phyloP scores from a whole-genome alignment of 352 stramenopile genomes.

The Globisporangium alternatum region DNA sequence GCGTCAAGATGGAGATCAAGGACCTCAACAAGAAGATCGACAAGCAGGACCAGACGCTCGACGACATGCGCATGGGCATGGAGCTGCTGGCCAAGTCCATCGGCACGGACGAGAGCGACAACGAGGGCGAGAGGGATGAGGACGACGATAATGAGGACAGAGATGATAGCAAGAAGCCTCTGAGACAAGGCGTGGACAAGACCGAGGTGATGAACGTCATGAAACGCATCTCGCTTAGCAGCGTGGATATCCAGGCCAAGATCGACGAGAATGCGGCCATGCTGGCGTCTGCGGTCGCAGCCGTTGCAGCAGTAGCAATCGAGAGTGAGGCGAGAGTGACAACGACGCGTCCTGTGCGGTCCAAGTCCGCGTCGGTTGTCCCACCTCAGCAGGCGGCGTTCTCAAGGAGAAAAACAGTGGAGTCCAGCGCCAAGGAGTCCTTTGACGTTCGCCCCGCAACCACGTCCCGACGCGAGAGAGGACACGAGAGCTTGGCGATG shows the following conservation, averaged over 20 bases:
- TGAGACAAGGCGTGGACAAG: background rate
- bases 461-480: background rate
- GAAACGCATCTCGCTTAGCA: conserved; percentile 15
- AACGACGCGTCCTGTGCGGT: background rate
- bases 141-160: background rate
- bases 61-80: conserved; percentile 55
- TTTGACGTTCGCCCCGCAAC: background rate
- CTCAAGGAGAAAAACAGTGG: conserved; percentile 8
- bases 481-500: background rate
- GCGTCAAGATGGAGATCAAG: conserved; percentile 76
- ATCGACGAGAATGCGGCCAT: conserved; percentile 13
- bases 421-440: background rate
- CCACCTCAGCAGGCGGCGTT: background rate
- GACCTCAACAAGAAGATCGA: conserved; percentile 52
- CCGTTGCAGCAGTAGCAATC: background rate
- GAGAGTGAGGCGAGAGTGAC: background rate
- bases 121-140: conserved; percentile 28
- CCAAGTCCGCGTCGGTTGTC: conserved; percentile 3
- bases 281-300: background rate
- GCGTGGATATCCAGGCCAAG: conserved; percentile 16
- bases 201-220: conserved; percentile 12
- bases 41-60: conserved; percentile 56
- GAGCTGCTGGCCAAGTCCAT: conserved; percentile 64
- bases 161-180: background rate
- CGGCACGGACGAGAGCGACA: conserved; percentile 59